phyloP scores from a whole-genome alignment of 306 rosid species.

The Castanea sativa region DNA sequence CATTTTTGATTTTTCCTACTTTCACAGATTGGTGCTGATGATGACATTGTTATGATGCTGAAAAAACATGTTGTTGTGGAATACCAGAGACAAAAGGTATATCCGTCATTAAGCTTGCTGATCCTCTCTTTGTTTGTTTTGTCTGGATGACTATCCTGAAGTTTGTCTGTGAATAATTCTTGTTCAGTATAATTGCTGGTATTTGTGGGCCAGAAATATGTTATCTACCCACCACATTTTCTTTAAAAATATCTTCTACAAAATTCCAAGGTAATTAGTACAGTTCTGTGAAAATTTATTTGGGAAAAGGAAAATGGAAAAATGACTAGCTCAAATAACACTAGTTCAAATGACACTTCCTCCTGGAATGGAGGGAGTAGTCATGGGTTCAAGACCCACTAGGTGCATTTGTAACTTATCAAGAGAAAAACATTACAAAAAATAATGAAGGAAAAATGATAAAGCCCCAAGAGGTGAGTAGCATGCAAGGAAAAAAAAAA shows the following conservation, averaged over 20 bases:
- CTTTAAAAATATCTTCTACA: background rate
- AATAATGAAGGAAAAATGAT: too few species aligned
- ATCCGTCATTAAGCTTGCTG: background rate
- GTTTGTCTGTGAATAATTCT: background rate
- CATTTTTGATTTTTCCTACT: background rate
- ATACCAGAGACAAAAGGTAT: constrained; percentile 88
- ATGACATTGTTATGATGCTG: constrained; percentile 55
- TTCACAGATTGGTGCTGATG: constrained; percentile 67
- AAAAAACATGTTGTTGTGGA: constrained; percentile 65
- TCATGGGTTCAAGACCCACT: too few species aligned
- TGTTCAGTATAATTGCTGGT: background rate
- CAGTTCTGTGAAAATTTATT: background rate
- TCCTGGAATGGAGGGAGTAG: too few species aligned
- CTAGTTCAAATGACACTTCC: too few species aligned
- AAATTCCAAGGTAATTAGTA: background rate
- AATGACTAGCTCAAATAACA: background rate
- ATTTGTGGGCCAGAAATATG: background rate
- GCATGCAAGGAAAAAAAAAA: background rate
- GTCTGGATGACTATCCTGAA: background rate
- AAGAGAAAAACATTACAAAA: too few species aligned
- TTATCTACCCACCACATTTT: background rate
- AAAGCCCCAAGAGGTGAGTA: too few species aligned
- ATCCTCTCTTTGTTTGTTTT: constrained; percentile 9
- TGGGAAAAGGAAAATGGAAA: background rate
- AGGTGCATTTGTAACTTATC: too few species aligned